Evolutionary conservation across 257 asterid species (phyloP).

Genomic region (Ocimum tenuiflorum): DNA sequence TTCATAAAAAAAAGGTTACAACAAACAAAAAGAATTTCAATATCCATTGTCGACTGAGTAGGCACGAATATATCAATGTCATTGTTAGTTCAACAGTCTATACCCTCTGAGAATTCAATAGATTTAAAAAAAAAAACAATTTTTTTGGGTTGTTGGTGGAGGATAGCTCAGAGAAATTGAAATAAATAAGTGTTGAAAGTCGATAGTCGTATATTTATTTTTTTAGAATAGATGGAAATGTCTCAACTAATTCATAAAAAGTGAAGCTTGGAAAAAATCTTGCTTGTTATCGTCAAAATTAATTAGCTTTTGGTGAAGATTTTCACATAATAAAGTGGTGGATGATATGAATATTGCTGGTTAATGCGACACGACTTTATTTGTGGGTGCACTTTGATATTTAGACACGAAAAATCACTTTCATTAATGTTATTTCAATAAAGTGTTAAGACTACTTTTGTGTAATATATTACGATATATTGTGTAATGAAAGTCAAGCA

Average conservation of each 20-base stretch:
- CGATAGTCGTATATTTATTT: not conserved
- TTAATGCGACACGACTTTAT: not conserved
- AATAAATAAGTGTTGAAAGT: not conserved
- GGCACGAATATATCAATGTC: not conserved
- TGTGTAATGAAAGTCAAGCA: too few relatives aligned
- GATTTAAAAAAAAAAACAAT: not conserved
- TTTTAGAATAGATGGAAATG: not conserved
- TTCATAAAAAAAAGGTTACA: too few relatives aligned
- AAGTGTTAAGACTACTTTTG: too few relatives aligned
- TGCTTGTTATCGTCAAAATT: not conserved
- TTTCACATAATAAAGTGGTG: too few relatives aligned
- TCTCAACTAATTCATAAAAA: constrained; percentile 13
- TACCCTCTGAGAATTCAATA: not conserved
- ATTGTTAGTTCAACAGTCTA: constrained; percentile 1
- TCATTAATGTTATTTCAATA: not conserved
- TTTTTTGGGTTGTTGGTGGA: not conserved
- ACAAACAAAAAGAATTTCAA: not conserved
- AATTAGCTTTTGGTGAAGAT: not conserved
- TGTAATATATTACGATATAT: too few relatives aligned
- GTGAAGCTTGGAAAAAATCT: constrained; percentile 11
- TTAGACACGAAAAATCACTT: not conserved
- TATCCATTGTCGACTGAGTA: not conserved
- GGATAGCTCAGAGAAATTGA: not conserved
- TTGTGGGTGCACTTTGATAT: not conserved
- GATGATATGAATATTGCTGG: not conserved